Percentiles rank a stretch among this genome's conserved stretches.
Conservation (phyloP, 2,329 filamentous ascomycete genomes). For the Talaromyces sp. region DNA sequence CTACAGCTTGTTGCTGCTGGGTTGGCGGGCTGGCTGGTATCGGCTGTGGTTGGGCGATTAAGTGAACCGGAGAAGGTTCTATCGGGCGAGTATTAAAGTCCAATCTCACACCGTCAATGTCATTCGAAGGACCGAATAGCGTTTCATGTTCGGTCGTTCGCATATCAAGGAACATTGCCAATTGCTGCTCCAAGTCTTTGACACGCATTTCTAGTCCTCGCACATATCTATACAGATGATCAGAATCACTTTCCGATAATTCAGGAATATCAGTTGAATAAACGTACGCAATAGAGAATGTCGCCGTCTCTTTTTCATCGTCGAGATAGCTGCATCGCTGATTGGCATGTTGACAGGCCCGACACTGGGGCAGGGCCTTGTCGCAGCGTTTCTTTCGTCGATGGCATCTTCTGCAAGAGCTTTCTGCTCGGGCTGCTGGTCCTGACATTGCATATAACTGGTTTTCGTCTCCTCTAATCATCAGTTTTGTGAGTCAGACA, state of each 20-base stretch:
- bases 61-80: background rate
- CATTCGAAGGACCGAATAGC: background rate
- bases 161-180: slow-evolving; percentile 7
- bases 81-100: background rate
- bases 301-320: slow-evolving; percentile 4
- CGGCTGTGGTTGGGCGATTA: background rate
- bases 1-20: background rate
- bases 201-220: slow-evolving; percentile 5
- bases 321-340: slow-evolving; percentile 10
- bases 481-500: background rate
- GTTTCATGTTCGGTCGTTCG: background rate
- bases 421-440: slow-evolving; percentile 5
- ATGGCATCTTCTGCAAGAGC: slow-evolving; percentile 5
- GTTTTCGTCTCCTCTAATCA: background rate
- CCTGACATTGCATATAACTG: background rate
- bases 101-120: background rate
- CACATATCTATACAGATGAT: background rate
- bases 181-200: slow-evolving; percentile 7
- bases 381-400: slow-evolving; percentile 9
- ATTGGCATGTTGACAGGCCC: slow-evolving; percentile 7
- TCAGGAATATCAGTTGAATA: no score
- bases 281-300: slow-evolving; percentile 7
- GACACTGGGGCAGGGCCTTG: slow-evolving; percentile 9
- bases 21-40: background rate
- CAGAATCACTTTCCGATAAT: no score